A percentile compares a stretch with the other conserved stretches of the same genome.
These are phyloP conservation scores for Narthecium ossifragum DNA, from an alignment of 106 monocot species.

Conservation along the genomic window DNA sequence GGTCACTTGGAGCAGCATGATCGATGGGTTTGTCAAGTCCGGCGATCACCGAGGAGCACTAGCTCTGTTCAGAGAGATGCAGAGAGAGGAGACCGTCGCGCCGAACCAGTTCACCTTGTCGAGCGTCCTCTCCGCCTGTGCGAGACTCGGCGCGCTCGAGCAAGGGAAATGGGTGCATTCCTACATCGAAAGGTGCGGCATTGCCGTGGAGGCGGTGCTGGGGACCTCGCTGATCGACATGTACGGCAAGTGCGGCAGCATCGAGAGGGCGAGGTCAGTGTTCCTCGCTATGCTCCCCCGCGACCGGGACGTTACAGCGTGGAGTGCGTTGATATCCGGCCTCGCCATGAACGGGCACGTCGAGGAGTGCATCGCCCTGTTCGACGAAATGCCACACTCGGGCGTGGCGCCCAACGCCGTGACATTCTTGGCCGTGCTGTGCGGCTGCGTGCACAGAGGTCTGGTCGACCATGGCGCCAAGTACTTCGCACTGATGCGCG, in stretches of 20 bases:
- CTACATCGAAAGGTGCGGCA: constrained; percentile 1
- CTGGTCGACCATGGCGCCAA: constrained; percentile 29
- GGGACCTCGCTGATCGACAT: constrained; percentile 26
- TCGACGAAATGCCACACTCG: constrained; percentile 22
- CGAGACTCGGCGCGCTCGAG: constrained; percentile 16
- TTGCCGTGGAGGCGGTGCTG: constrained; percentile 21
- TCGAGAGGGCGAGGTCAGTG: constrained; percentile 20
- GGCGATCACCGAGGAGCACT: constrained; percentile 21
- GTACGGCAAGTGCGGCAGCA: constrained; percentile 28
- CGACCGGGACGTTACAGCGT: constrained; percentile 10
- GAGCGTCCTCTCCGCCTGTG: constrained; percentile 32
- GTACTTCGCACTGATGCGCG: constrained; percentile 27
- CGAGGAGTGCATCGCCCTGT: constrained; percentile 27
- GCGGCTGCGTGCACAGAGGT: constrained; percentile 38
- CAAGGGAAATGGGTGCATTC: constrained; percentile 18
- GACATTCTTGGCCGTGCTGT: constrained; percentile 26
- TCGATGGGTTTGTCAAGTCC: constrained; percentile 26
- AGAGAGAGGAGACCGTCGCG: constrained; percentile 9
- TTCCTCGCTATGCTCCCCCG: constrained; percentile 3
- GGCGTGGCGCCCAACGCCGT: constrained; percentile 28
- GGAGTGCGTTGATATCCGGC: constrained; percentile 28
- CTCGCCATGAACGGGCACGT: constrained; percentile 27
- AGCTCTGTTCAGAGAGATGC: constrained; percentile 19
- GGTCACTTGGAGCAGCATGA: constrained; percentile 50
- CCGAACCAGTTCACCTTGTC: constrained; percentile 32